These are phyloP conservation scores for Jacaranda copaia DNA, from an alignment of 257 asterid species.

Conservation along the genomic window DNA sequence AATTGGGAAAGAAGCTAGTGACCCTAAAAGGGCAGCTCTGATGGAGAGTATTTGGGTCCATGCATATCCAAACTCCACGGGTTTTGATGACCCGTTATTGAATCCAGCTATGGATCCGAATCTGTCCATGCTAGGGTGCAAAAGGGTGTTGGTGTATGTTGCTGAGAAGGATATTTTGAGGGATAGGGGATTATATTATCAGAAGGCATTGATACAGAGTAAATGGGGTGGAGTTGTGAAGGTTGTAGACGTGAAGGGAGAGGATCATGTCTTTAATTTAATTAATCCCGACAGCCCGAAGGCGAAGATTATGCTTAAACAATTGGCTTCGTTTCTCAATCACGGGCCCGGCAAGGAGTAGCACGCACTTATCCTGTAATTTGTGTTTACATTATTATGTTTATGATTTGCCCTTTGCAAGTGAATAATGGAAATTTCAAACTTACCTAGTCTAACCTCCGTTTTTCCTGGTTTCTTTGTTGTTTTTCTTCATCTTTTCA, in stretches of 20 bases:
- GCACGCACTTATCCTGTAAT: no score
- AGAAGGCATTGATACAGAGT: slow-evolving; percentile 25
- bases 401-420: no score
- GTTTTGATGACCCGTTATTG: slow-evolving; percentile 53
- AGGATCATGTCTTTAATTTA: slow-evolving; percentile 42
- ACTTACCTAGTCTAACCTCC: no score
- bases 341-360: not conserved
- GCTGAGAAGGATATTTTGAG: slow-evolving; percentile 44
- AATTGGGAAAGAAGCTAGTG: slow-evolving; percentile 42
- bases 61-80: slow-evolving; percentile 51
- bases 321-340: slow-evolving; percentile 44
- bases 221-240: slow-evolving; percentile 43
- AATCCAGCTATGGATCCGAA: slow-evolving; percentile 47
- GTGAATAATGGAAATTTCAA: no score
- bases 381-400: no score
- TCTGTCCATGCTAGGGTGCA: slow-evolving; percentile 36
- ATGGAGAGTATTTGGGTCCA: slow-evolving; percentile 52
- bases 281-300: slow-evolving; percentile 6
- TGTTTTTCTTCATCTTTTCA: no score
- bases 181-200: slow-evolving; percentile 44
- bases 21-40: not conserved
- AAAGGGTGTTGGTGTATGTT: slow-evolving; percentile 46
- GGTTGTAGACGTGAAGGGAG: slow-evolving; percentile 43
- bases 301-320: slow-evolving; percentile 33
- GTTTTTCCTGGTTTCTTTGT: no score